Base-by-base conservation (phyloP, 192 early-diverging fungal genomes). In the Backusella macrospora region DNA sequence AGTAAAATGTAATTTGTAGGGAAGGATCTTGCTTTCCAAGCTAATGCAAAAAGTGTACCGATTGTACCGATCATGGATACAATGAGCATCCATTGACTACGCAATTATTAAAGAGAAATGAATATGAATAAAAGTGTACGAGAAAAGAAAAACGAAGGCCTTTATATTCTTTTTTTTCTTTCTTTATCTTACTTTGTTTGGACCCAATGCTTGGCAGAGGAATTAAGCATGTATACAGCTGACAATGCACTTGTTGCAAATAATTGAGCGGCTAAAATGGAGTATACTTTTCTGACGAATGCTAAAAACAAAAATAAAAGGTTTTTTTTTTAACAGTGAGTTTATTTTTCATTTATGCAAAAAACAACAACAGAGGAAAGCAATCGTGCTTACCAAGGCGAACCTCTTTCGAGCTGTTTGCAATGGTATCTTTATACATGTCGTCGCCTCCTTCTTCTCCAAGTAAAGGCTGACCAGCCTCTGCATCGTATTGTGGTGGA, bases 271-370 rank as follows among this genome's bases (percentile, higher is more conserved):
- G 86, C 82, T 6, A 93, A 83, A 49, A 93, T 91, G 14, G 87
- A 86, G 67, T 91, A 91, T 4, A 91, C 90, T 79, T 91, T 91
- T 80, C 90, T 85, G 15, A 91, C 77, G 80, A 91, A 91, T 64
- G 84, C 88, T 80, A 68, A 34, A 18, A 8, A 37, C 62, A 72
- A 18, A 38, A 65, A 4, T 6, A 45, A 46, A 3, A 38, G 16
- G 12, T 16, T 49, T 29, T 14, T 26, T 34, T n/a, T 23, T 62
- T 48, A 47, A 65, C 7, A 40, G 2, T 0, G 15, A n/a, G 63
- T 43, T 44, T 13, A 43, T 39, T 37, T 10, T 6, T 23, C n/a
- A n/a, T 68, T 18, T 26, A 70, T 16, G 45, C 15, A 49, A 70
- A 13, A 39, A 5, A 67, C 7, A 48, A 48, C n/a, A n/a, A n/a